A percentile compares a stretch with the other conserved stretches of the same genome.
Evolutionary conservation across 129 eudicot genomes (phyloP).

Genomic region (Artemisia tridentata): DNA sequence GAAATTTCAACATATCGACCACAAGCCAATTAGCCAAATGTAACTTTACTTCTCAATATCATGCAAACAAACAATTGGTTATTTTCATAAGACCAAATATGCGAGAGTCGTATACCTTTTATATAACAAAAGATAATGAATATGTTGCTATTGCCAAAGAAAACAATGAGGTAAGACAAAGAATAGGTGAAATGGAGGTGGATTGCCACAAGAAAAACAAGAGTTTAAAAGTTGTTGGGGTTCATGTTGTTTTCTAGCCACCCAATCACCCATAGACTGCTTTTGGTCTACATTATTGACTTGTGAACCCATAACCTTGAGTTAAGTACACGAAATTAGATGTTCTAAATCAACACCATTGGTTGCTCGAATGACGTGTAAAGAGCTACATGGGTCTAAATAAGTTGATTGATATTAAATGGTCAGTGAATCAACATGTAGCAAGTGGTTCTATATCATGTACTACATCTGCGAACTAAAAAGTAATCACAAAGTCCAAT

Average conservation of each 20-base stretch:
- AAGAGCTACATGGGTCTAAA: not conserved
- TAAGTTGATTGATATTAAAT: not conserved
- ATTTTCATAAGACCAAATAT: not conserved
- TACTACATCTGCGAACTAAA: too few species aligned
- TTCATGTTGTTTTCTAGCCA: conserved; percentile 28
- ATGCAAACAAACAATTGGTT: too few species aligned
- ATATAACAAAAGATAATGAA: not conserved
- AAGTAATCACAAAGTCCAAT: too few species aligned
- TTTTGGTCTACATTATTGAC: conserved; percentile 26
- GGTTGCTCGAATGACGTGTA: not conserved
- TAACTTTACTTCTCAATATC: too few species aligned
- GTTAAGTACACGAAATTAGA: conserved; percentile 8
- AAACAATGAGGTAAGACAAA: conserved; percentile 33
- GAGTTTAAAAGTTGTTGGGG: conserved; percentile 20
- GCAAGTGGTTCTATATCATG: too few species aligned
- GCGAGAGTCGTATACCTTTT: not conserved
- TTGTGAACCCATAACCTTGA: conserved; percentile 8
- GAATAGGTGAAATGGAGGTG: conserved; percentile 40
- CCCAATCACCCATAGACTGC: conserved; percentile 21
- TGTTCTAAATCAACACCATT: conserved; percentile 12
- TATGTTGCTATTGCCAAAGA: conserved; percentile 17
- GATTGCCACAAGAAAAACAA: conserved; percentile 13
- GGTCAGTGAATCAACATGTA: too few species aligned
- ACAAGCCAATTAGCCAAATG: too few species aligned
- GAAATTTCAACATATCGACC: not conserved